phyloP scores from a whole-genome alignment of 2,329 filamentous ascomycete species.

The Plectosphaerella cucumerina region DNA sequence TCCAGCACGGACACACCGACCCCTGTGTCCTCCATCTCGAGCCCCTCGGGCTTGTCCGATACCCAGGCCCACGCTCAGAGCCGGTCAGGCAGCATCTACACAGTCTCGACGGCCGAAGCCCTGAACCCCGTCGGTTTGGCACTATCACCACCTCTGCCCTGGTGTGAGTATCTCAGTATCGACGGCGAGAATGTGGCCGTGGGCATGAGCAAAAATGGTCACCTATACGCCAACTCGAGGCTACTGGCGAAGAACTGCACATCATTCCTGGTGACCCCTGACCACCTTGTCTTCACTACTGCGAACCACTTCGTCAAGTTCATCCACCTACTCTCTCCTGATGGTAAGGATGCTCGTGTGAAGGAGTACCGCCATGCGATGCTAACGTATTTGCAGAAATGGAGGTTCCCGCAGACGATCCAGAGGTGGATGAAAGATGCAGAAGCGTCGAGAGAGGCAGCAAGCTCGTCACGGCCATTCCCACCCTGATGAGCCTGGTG shows the following conservation, averaged over 20 bases:
- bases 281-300: constrained; percentile 88
- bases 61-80: constrained; percentile 41
- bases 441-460: constrained; percentile 88
- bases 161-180: constrained; percentile 33
- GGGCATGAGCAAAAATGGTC: constrained; percentile 71
- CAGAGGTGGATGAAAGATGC: constrained; percentile 87
- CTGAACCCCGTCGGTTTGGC: constrained; percentile 5
- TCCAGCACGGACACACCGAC: constrained; percentile 3
- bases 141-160: constrained; percentile 40
- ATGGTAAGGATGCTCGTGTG: constrained; percentile 45
- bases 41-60: constrained; percentile 22
- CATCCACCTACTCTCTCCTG: constrained; percentile 67
- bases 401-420: constrained; percentile 80
- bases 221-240: constrained; percentile 72
- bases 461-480: constrained; percentile 82
- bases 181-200: constrained; percentile 32
- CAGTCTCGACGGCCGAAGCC: constrained; percentile 19
- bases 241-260: constrained; percentile 83
- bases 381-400: constrained; percentile 53
- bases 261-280: constrained; percentile 77
- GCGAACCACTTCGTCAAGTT: constrained; percentile 92
- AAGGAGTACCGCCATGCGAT: neutral
- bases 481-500: constrained; percentile 78
- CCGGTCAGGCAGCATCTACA: constrained; percentile 38
- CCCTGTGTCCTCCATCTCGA: constrained; percentile 21